Evolutionary conservation across 148 eudicot genomes (phyloP).

Genomic region (Chenopodium album): DNA sequence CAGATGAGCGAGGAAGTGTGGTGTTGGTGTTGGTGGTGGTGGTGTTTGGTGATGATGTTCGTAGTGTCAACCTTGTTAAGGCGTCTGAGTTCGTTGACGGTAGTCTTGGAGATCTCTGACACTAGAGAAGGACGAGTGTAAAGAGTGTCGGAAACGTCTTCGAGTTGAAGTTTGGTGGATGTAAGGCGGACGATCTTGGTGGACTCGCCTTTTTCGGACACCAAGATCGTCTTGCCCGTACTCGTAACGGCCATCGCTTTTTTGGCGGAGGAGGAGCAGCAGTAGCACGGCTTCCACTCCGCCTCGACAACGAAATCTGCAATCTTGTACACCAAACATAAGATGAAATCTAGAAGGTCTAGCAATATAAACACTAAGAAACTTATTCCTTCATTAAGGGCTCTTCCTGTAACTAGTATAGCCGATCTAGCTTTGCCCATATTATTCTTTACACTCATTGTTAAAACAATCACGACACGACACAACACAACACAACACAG

Average conservation of each 20-base stretch:
- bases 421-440: constrained; percentile 26
- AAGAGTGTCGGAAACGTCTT: constrained; percentile 86
- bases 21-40: constrained; percentile 5
- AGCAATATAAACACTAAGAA: constrained; percentile 58
- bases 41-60: not conserved
- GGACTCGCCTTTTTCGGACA: constrained; percentile 58
- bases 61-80: constrained; percentile 10
- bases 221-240: constrained; percentile 57
- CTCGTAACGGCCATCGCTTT: constrained; percentile 46
- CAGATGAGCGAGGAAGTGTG: not conserved
- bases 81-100: constrained; percentile 35
- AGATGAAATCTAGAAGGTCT: constrained; percentile 58
- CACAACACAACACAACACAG: not conserved
- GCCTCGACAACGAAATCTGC: constrained; percentile 66
- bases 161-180: constrained; percentile 57
- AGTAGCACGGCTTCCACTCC: constrained; percentile 81
- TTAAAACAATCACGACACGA: not conserved
- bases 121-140: constrained; percentile 63
- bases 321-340: constrained; percentile 53
- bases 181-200: constrained; percentile 55
- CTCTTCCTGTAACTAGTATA: constrained; percentile 33
- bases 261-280: constrained; percentile 44
- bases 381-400: constrained; percentile 52
- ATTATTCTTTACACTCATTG: constrained; percentile 11
- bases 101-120: constrained; percentile 57